Percentiles rank a stretch among this genome's conserved stretches.
These are phyloP conservation scores for Intubia oerlemansii DNA, from an alignment of 2,329 filamentous ascomycete genomes.

Conservation along the genomic window DNA sequence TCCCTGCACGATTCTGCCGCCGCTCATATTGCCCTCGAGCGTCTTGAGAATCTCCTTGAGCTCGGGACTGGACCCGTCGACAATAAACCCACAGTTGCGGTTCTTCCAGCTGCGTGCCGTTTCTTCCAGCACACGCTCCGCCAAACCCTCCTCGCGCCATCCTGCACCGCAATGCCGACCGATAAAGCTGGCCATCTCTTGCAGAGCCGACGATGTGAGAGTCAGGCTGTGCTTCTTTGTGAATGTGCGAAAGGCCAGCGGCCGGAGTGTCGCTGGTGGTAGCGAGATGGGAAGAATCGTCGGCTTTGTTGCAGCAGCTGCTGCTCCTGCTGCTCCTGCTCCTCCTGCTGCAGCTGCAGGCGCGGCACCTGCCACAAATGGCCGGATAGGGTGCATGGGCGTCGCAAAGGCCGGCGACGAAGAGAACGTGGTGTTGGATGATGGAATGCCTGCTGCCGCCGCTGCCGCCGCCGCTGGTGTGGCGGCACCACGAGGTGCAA, in stretches of 20 bases:
- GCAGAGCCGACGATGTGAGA: conserved; percentile 67
- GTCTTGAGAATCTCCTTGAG: conserved; percentile 67
- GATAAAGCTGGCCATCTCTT: conserved; percentile 71
- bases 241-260: conserved; percentile 83
- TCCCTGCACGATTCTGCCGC: conserved; percentile 40
- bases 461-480: conserved; percentile 12
- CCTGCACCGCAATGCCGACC: conserved; percentile 84
- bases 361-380: conserved; percentile 32
- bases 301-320: conserved; percentile 30
- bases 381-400: conserved; percentile 56
- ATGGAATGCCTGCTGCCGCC: conserved; percentile 4
- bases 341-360: conserved; percentile 50
- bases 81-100: conserved; percentile 69
- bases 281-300: conserved; percentile 74
- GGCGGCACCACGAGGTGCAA: conserved; percentile 9
- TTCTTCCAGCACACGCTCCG: conserved; percentile 82
- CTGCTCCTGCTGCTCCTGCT: conserved; percentile 67
- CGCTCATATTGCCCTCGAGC: conserved; percentile 71
- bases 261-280: conserved; percentile 66
- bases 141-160: conserved; percentile 90
- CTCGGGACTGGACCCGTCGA: conserved; percentile 58
- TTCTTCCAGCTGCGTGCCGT: conserved; percentile 84
- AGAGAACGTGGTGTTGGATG: conserved; percentile 49
- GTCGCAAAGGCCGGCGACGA: conserved; percentile 84
- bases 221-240: conserved; percentile 96